phyloP scores from a whole-genome alignment of 768 basidiomycete genomes.

The Thelephora ganbajun region DNA sequence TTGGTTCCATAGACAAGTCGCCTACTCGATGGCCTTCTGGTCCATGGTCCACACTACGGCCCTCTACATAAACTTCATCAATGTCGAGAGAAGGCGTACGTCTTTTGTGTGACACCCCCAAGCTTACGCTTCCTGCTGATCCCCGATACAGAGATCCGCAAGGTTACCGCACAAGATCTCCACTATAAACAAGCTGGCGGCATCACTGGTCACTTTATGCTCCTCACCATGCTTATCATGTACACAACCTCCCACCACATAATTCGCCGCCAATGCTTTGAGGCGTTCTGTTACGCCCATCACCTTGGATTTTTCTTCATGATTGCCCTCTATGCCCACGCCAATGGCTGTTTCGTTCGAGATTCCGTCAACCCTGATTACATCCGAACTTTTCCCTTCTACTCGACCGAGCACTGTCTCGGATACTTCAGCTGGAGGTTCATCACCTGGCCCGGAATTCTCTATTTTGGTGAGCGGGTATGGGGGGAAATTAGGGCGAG shows the following conservation, averaged over 20 bases:
- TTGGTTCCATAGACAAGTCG: constrained; percentile 92
- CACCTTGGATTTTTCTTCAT: constrained; percentile 93
- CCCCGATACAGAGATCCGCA: constrained; percentile 53
- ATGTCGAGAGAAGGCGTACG: constrained; percentile 78
- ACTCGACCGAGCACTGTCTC: constrained; percentile 74
- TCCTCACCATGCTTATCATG: constrained; percentile 86
- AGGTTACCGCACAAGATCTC: constrained; percentile 63
- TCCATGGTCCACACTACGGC: constrained; percentile 86
- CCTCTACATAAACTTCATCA: constrained; percentile 90
- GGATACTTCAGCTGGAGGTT: constrained; percentile 88
- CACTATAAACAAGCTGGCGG: constrained; percentile 84
- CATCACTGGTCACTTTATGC: constrained; percentile 94
- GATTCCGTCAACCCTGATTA: constrained; percentile 63
- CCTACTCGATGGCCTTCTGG: constrained; percentile 91
- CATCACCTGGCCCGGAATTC: constrained; percentile 83
- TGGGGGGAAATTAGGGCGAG: constrained; percentile 76
- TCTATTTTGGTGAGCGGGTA: constrained; percentile 81
- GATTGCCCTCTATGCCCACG: constrained; percentile 80
- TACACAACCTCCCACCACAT: constrained; percentile 85
- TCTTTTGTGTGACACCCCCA: not conserved
- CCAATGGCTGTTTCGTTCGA: constrained; percentile 91
- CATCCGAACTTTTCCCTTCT: constrained; percentile 68
- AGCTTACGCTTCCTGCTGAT: not conserved
- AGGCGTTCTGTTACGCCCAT: constrained; percentile 96
- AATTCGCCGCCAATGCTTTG: constrained; percentile 82